phyloP scores from a whole-genome alignment of 495 filamentous ascomycete species.

The Penicillium pulvis region DNA sequence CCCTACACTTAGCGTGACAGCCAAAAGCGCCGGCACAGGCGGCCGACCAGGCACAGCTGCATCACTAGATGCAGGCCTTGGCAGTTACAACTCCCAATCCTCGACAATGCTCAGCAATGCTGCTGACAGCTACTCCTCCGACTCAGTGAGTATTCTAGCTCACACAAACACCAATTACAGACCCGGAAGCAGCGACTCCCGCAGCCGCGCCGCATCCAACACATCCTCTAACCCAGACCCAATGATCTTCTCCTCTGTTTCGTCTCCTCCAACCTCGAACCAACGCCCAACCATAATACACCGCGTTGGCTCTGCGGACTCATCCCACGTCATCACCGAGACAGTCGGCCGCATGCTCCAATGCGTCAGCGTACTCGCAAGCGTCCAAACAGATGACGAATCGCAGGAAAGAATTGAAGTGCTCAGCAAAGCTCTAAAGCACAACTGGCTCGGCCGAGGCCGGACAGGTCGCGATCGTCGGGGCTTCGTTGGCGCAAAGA shows the following conservation, averaged over 20 bases:
- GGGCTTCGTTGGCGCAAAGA: slow-evolving; percentile 79
- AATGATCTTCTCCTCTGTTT: slow-evolving; percentile 54
- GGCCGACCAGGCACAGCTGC: slow-evolving; percentile 69
- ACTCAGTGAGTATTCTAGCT: slow-evolving; percentile 45
- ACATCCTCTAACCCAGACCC: slow-evolving; percentile 65
- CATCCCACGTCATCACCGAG: slow-evolving; percentile 82
- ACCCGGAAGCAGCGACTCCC: slow-evolving; percentile 45
- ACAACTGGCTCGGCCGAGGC: slow-evolving; percentile 94
- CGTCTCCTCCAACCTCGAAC: slow-evolving; percentile 39
- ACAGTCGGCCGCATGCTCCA: slow-evolving; percentile 96
- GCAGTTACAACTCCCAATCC: slow-evolving; percentile 73
- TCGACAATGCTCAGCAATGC: slow-evolving; percentile 65
- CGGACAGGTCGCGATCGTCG: slow-evolving; percentile 85
- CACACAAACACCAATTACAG: slow-evolving; percentile 36
- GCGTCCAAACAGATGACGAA: slow-evolving; percentile 71
- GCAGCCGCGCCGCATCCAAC: slow-evolving; percentile 82
- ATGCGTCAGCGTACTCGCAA: slow-evolving; percentile 87
- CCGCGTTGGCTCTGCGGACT: slow-evolving; percentile 51
- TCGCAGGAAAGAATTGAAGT: slow-evolving; percentile 78
- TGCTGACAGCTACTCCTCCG: slow-evolving; percentile 51
- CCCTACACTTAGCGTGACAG: slow-evolving; percentile 46
- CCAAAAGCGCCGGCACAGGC: slow-evolving; percentile 48
- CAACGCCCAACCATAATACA: slow-evolving; percentile 47
- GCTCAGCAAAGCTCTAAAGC: slow-evolving; percentile 80
- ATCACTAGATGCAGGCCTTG: slow-evolving; percentile 67